These are phyloP conservation scores for Hagleromyces aurorensis DNA, from an alignment of 805 yeast genomes.

Conservation along the genomic window DNA sequence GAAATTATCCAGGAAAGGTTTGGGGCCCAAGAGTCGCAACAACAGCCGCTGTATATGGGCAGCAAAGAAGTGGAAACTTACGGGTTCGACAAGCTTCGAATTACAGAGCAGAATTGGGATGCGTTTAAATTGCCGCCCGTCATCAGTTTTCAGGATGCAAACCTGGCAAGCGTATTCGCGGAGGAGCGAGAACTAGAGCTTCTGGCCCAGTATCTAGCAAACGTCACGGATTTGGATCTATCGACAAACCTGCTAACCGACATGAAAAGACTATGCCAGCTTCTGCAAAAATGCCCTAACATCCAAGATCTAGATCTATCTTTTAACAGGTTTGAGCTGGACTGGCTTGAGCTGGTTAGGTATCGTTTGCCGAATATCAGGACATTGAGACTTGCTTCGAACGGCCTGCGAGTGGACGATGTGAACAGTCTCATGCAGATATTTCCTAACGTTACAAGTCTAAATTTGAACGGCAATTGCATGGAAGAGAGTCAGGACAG, in stretches of 20 bases:
- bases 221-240: conserved; percentile 42
- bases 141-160: conserved; percentile 28
- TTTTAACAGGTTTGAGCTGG: conserved; percentile 35
- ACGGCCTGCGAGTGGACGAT: conserved; percentile 6
- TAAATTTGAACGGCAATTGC: conserved; percentile 25
- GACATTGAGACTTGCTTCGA: conserved; percentile 23
- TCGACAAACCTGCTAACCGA: conserved; percentile 48
- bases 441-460: conserved; percentile 34
- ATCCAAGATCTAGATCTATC: conserved; percentile 42
- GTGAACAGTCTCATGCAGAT: conserved; percentile 8
- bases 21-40: conserved; percentile 29
- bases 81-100: conserved; percentile 55
- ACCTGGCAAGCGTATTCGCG: not conserved
- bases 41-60: conserved; percentile 40
- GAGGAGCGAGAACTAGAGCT: conserved; percentile 1
- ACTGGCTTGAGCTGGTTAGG: conserved; percentile 1
- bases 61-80: conserved; percentile 49
- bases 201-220: conserved; percentile 7
- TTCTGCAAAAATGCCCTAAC: conserved; percentile 32
- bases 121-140: conserved; percentile 44
- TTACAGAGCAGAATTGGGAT: conserved; percentile 40
- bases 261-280: conserved; percentile 32
- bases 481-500: conserved; percentile 4
- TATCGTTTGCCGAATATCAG: conserved; percentile 4
- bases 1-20: conserved; percentile 48